Conservation (phyloP, 441 rosid species). For the Mallotus repandus region DNA sequence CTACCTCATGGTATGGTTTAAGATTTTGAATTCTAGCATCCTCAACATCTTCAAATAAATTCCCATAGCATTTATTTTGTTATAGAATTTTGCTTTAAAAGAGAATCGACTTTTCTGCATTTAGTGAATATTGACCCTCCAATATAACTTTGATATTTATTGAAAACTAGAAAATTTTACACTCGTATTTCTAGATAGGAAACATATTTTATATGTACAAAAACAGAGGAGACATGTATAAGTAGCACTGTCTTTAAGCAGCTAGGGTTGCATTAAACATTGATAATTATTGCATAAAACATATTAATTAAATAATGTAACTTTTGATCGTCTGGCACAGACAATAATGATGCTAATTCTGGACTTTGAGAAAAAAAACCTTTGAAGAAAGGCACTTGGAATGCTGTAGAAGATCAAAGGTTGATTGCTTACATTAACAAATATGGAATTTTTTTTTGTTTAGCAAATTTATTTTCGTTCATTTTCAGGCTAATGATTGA, state of each 20-base stretch:
- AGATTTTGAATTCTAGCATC: no score
- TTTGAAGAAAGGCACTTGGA: slow-evolving; percentile 37
- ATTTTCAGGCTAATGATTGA: no score
- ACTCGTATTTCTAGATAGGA: not conserved
- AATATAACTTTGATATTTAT: not conserved
- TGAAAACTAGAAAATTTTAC: not conserved
- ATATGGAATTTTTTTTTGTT: slow-evolving; percentile 29
- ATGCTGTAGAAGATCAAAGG: slow-evolving; percentile 37
- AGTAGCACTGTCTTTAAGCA: not conserved
- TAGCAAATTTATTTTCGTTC: no score
- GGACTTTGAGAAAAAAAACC: not conserved
- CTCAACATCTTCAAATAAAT: not conserved
- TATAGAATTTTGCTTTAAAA: no score
- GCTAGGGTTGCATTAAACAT: not conserved
- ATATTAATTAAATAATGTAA: no score
- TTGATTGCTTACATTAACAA: slow-evolving; percentile 33
- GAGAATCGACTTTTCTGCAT: no score
- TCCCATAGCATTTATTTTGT: no score
- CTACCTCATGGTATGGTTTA: no score
- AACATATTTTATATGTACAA: not conserved
- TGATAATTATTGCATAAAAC: not conserved
- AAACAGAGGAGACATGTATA: not conserved
- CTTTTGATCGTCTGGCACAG: not conserved
- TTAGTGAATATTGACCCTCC: not conserved
- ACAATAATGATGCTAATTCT: not conserved